These are phyloP conservation scores for Inosperma sp. DNA, from an alignment of 768 basidiomycete genomes.

Conservation along the genomic window DNA sequence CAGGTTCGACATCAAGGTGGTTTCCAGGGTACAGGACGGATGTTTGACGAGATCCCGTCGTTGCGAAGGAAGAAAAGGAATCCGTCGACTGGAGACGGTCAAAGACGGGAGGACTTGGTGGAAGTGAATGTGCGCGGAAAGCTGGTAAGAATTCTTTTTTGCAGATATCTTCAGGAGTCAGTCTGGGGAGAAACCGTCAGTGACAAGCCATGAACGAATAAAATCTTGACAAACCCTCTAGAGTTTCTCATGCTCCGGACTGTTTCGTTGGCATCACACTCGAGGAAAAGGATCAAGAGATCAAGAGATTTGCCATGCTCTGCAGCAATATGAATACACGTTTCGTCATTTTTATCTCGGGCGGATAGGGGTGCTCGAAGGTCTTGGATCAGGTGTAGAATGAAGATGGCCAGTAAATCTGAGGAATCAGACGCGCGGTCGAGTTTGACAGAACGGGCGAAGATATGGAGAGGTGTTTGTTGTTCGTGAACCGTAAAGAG, in stretches of 20 bases:
- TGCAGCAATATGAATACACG: slow-evolving; percentile 76
- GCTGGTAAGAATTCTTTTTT: slow-evolving; percentile 61
- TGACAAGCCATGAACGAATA: slow-evolving; percentile 6
- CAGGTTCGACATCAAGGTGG: slow-evolving; percentile 44
- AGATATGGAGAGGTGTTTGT: slow-evolving; percentile 64
- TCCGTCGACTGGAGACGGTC: slow-evolving; percentile 42
- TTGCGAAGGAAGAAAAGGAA: no score
- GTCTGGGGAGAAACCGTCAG: slow-evolving; percentile 30
- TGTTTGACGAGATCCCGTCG: no score
- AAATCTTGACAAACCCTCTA: slow-evolving; percentile 46
- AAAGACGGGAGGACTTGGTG: slow-evolving; percentile 52
- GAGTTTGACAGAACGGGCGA: slow-evolving; percentile 41
- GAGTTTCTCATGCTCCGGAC: slow-evolving; percentile 62
- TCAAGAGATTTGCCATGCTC: slow-evolving; percentile 66
- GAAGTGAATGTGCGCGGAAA: slow-evolving; percentile 56
- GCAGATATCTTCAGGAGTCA: slow-evolving; percentile 65
- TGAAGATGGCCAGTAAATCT: slow-evolving; percentile 49
- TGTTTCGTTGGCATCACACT: slow-evolving; percentile 54
- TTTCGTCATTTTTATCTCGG: slow-evolving; percentile 62
- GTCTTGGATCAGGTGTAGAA: slow-evolving; percentile 63
- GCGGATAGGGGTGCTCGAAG: slow-evolving; percentile 67
- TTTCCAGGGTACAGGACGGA: no score
- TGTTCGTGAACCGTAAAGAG: slow-evolving; percentile 63
- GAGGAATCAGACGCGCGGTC: slow-evolving; percentile 34
- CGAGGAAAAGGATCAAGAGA: slow-evolving; percentile 57